Percentiles rank a stretch among this genome's conserved stretches.
Conservation (phyloP, 139 green algal genomes). For the Picocystis salinarum region DNA sequence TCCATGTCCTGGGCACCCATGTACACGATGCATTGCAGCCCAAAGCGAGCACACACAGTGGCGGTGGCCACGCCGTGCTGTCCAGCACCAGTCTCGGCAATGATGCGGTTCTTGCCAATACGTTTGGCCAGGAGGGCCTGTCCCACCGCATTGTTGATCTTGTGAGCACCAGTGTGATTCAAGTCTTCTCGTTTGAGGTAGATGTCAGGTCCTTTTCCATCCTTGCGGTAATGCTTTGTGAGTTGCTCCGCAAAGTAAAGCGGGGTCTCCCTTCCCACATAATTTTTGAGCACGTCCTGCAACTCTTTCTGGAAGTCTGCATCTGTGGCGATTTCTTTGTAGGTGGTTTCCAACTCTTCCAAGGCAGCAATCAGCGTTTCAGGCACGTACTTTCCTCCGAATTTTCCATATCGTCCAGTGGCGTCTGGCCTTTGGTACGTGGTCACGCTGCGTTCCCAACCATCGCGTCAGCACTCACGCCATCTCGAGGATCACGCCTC, state of each 20-base stretch:
- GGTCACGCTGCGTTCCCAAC: no score
- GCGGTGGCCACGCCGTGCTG: slow-evolving; percentile 96
- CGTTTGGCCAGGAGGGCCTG: slow-evolving; percentile 80
- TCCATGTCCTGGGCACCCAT: slow-evolving; percentile 96
- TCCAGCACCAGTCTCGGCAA: slow-evolving; percentile 93
- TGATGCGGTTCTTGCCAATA: slow-evolving; percentile 91
- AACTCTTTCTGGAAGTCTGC: slow-evolving; percentile 55
- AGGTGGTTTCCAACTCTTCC: slow-evolving; percentile 60
- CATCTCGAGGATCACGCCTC: no score
- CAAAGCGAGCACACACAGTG: slow-evolving; percentile 84
- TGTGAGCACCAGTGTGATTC: slow-evolving; percentile 98
- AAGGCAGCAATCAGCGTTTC: slow-evolving; percentile 92
- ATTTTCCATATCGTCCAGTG: slow-evolving; percentile 62
- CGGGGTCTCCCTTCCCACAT: slow-evolving; percentile 78
- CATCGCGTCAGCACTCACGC: no score
- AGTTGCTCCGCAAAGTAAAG: slow-evolving; percentile 89
- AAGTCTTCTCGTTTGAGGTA: slow-evolving; percentile 98
- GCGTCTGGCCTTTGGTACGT: slow-evolving; percentile 48
- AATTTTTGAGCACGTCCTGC: slow-evolving; percentile 72
- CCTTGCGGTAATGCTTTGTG: slow-evolving; percentile 55
- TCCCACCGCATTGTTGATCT: slow-evolving; percentile 98
- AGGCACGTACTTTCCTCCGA: slow-evolving; percentile 89
- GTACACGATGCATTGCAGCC: slow-evolving; percentile 94
- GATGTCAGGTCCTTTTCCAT: slow-evolving; percentile 54
- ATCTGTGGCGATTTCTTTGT: no score